Evolutionary conservation across 78 protist species (phyloP), one percentile per base, ranked within the genome.

Genomic region (Dictyostelium discoideum): DNA sequence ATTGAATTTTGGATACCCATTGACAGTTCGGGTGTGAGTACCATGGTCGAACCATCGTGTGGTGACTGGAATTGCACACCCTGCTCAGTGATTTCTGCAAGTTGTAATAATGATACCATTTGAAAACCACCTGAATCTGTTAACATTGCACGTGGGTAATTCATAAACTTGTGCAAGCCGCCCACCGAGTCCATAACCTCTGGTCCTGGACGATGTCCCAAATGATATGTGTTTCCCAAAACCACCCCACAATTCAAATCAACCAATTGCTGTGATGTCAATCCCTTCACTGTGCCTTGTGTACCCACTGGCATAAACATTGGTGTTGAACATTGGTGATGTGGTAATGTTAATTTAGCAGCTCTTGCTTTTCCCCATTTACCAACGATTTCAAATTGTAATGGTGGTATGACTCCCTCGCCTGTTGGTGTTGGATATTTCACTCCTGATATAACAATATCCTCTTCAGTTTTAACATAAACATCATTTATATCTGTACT

Each of bases 291-390:
- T 0, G 99, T 96, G 9, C 99, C 99, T 60, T 86, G 99, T 39
- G 99, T 99, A 5, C 99, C 99, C 10, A 99, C 99, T 6, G 99
- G 99, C 99, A 98, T 98, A 94, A 98, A 98, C 94, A 98, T 95
- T 37, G 96, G 96, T 79, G 96, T 93, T 0, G 73, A 40, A 46
- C 96, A 93, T 9, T 8, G 11, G 10, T 86, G 93, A 60, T 85
- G 96, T 18, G 96, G 96, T 26, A 93, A 82, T 8, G 92, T 86
- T 5, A 93, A 39, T 37, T 48, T 26, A 0, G 92, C 46, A 5
- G 96, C 92, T 20, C 96, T n/a, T 57, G 96, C 96, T 46, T 73
- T 85, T 3, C 96, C 96, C 20, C 87, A 57, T n/a, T n/a, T 85
- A 13, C 83, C 96, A 8, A 93, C 6, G 8, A 93, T 18, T 5